phyloP scores from a whole-genome alignment of 257 asterid genomes.

The Solanum bukasovii region DNA sequence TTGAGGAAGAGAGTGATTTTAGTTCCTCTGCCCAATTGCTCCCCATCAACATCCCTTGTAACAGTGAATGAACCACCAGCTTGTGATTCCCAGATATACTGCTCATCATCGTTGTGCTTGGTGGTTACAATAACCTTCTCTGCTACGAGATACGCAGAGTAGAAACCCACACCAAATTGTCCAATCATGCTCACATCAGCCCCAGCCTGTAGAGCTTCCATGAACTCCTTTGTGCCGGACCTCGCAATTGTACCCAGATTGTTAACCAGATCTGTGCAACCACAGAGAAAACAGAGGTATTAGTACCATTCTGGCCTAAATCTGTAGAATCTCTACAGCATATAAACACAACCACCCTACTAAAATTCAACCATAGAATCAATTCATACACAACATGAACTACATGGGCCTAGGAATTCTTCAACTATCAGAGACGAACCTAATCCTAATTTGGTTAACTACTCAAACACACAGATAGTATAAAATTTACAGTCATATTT shows the following conservation, averaged over 20 bases:
- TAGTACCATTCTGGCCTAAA: background rate
- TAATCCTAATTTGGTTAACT: background rate
- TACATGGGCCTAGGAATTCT: background rate
- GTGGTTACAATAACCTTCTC: slow-evolving; percentile 7
- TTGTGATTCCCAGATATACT: slow-evolving; percentile 11
- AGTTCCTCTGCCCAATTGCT: slow-evolving; percentile 10
- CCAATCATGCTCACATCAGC: slow-evolving; percentile 10
- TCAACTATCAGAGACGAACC: background rate
- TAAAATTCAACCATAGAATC: background rate
- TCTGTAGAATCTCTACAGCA: background rate
- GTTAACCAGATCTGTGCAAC: slow-evolving; percentile 1
- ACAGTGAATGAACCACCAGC: slow-evolving; percentile 8
- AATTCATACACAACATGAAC: background rate
- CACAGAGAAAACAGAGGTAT: background rate
- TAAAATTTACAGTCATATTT: background rate
- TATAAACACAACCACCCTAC: background rate
- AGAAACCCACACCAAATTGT: slow-evolving; percentile 7
- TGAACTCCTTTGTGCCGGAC: slow-evolving; percentile 5
- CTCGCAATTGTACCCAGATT: slow-evolving; percentile 5
- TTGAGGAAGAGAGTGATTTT: slow-evolving; percentile 6
- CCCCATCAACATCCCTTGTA: slow-evolving; percentile 1
- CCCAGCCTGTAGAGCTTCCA: slow-evolving; percentile 9
- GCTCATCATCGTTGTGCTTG: slow-evolving; percentile 9
- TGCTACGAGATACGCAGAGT: background rate
- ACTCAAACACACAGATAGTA: background rate